Conservation (phyloP, 2,329 filamentous ascomycete genomes). For the Westerdykella ornata region DNA sequence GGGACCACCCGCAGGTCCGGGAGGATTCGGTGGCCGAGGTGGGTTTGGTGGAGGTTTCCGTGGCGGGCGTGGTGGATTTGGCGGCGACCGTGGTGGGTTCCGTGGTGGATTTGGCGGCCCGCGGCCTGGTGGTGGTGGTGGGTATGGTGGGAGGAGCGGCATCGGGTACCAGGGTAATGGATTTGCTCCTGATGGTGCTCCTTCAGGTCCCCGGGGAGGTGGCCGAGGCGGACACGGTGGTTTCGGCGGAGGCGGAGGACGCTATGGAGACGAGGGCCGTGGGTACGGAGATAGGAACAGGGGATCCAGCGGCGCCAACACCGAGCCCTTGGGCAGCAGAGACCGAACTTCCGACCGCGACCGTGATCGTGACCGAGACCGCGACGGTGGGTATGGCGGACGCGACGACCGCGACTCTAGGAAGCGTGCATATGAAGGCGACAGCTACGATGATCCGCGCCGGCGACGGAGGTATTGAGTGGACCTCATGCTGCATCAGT, state of each 20-base stretch:
- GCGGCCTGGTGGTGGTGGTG: constrained; percentile 45
- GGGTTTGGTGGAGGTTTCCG: constrained; percentile 46
- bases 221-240: constrained; percentile 35
- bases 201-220: constrained; percentile 42
- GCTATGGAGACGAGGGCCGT: constrained; percentile 16
- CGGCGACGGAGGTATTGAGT: constrained; percentile 54
- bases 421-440: constrained; percentile 62
- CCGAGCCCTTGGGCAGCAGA: constrained; percentile 66
- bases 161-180: constrained; percentile 41
- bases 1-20: constrained; percentile 50
- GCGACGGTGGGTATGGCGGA: constrained; percentile 33
- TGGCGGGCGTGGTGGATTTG: constrained; percentile 47
- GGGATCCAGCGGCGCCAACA: constrained; percentile 66
- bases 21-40: constrained; percentile 46
- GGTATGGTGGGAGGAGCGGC: constrained; percentile 40
- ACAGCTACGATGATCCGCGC: constrained; percentile 69
- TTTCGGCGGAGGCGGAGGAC: constrained; percentile 29
- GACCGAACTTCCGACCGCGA: constrained; percentile 41
- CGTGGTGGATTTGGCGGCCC: constrained; percentile 48
- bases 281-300: constrained; percentile 22
- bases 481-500: constrained; percentile 7
- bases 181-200: constrained; percentile 44
- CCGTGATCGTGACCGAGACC: constrained; percentile 40
- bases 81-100: constrained; percentile 40
- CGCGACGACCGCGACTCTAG: constrained; percentile 43